Evolutionary conservation across 257 asterid species (phyloP).

Genomic region (Petunia secreta): DNA sequence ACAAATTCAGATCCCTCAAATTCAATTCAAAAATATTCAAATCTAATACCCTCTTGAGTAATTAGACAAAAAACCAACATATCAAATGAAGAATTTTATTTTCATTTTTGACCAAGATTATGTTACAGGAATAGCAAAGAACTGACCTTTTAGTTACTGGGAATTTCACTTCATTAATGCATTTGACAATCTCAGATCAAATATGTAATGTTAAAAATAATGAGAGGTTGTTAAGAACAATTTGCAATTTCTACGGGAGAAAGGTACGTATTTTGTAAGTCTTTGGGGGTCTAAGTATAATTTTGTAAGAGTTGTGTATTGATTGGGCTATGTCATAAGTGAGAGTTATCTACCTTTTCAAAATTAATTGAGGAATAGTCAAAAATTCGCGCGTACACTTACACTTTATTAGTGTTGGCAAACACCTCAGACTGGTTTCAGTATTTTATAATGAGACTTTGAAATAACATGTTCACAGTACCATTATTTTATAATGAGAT

Average conservation of each 20-base stretch:
- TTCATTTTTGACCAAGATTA: not conserved
- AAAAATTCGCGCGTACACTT: too few species aligned
- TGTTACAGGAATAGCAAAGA: not conserved
- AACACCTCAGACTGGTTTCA: too few species aligned
- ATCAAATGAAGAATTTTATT: not conserved
- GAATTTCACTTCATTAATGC: not conserved
- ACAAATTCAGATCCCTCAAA: slow-evolving; percentile 25
- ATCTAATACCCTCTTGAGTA: not conserved
- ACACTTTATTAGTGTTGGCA: too few species aligned
- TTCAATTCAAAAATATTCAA: not conserved
- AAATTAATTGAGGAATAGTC: too few species aligned
- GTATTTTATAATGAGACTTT: too few species aligned
- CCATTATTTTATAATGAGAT: too few species aligned
- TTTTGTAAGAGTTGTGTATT: not conserved
- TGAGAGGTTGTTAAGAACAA: not conserved
- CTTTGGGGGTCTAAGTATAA: slow-evolving; percentile 15
- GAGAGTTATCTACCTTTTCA: too few species aligned
- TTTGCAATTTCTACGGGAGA: not conserved
- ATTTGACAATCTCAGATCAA: slow-evolving; percentile 19
- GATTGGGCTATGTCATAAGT: slow-evolving; percentile 12
- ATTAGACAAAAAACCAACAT: not conserved
- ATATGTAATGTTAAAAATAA: not conserved
- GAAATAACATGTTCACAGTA: too few species aligned
- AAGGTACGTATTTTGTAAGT: not conserved
- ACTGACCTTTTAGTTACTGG: slow-evolving; percentile 24